phyloP scores from a whole-genome alignment of 768 basidiomycete genomes.

The Boletus tylopilopsis region DNA sequence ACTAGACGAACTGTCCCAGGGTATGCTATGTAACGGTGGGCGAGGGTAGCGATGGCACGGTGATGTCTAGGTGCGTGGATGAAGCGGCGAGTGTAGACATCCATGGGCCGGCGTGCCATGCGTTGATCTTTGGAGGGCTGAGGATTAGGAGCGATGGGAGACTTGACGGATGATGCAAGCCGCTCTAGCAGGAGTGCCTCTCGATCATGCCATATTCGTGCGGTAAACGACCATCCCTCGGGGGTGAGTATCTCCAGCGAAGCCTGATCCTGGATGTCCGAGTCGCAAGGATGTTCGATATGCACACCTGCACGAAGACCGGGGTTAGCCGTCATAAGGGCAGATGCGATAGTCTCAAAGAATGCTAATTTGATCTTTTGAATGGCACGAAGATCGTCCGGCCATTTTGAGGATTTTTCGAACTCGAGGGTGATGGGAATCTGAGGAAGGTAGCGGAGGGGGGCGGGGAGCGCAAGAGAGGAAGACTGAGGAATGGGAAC shows the following conservation, averaged over 20 bases:
- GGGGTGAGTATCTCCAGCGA: constrained; percentile 73
- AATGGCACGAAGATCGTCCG: constrained; percentile 87
- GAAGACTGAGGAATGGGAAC: constrained; percentile 60
- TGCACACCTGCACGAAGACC: constrained; percentile 59
- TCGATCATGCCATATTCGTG: constrained; percentile 83
- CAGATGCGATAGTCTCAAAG: constrained; percentile 72
- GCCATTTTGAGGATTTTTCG: constrained; percentile 91
- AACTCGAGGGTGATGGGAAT: constrained; percentile 83
- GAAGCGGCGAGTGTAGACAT: constrained; percentile 66
- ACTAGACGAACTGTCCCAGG: constrained; percentile 82
- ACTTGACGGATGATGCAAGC: constrained; percentile 46
- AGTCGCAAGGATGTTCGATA: constrained; percentile 46
- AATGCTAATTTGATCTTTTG: constrained; percentile 95
- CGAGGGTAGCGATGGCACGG: constrained; percentile 71
- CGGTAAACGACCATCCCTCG: constrained; percentile 84
- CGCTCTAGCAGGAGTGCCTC: constrained; percentile 77
- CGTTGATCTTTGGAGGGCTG: constrained; percentile 41
- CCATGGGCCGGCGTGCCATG: constrained; percentile 53
- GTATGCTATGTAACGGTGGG: constrained; percentile 76
- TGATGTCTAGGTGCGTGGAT: constrained; percentile 83
- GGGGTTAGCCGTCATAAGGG: constrained; percentile 49
- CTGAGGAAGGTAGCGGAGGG: constrained; percentile 62
- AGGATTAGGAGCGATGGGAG: background rate
- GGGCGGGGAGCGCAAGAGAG: constrained; percentile 47
- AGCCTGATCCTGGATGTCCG: constrained; percentile 64